Conservation (phyloP, 2,329 filamentous ascomycete species). For the Thermoascus crustaceus region DNA sequence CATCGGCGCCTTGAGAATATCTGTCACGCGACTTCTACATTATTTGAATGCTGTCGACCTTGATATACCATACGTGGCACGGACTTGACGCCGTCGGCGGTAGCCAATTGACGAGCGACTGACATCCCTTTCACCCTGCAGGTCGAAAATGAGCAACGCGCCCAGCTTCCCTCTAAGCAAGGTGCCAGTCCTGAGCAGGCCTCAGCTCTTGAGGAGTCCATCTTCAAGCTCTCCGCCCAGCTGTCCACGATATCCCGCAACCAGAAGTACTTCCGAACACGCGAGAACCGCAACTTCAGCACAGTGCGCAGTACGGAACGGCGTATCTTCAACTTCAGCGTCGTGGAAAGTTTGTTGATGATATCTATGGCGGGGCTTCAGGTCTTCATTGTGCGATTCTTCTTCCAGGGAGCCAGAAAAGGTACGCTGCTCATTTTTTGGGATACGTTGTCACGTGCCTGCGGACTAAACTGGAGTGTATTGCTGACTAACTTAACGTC, state of each 20-base stretch:
- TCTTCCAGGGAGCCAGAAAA: slow-evolving; percentile 83
- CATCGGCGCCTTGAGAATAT: too few species aligned
- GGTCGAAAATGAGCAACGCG: slow-evolving; percentile 84
- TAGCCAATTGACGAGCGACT: too few species aligned
- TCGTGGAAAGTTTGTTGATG: slow-evolving; percentile 88
- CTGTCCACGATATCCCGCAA: slow-evolving; percentile 91
- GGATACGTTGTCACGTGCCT: neutral
- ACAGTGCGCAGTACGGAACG: slow-evolving; percentile 93
- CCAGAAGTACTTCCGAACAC: slow-evolving; percentile 98
- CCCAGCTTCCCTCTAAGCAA: slow-evolving; percentile 78
- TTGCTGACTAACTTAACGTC: neutral
- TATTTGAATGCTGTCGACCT: too few species aligned
- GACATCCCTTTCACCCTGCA: slow-evolving; percentile 28
- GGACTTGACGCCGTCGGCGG: too few species aligned
- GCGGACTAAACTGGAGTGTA: neutral
- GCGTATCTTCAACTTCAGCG: slow-evolving; percentile 93
- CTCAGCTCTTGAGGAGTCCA: slow-evolving; percentile 78
- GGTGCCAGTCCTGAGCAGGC: slow-evolving; percentile 86
- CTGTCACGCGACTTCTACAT: too few species aligned
- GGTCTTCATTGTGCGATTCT: slow-evolving; percentile 96
- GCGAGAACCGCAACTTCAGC: slow-evolving; percentile 98
- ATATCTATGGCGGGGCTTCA: slow-evolving; percentile 91
- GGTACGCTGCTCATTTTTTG: slow-evolving; percentile 33
- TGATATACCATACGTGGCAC: too few species aligned
- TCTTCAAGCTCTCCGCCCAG: slow-evolving; percentile 89